phyloP scores from a whole-genome alignment of 1,284 basidiomycete genomes.

The Apiotrichum mycotoxinovorans region DNA sequence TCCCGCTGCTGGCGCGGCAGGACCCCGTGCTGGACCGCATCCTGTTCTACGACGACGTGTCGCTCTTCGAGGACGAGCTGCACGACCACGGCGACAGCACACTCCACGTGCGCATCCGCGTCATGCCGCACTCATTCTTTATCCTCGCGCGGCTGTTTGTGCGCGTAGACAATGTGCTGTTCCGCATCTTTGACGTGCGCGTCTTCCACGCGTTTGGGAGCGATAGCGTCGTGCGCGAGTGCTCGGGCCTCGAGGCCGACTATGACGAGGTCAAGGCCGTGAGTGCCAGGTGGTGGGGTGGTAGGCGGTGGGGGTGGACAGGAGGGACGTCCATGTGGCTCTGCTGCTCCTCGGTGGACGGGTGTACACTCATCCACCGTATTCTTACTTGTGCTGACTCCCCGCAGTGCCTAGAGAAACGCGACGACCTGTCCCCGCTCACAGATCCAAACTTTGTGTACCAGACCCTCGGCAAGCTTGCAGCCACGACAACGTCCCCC shows the following conservation, averaged over 20 bases:
- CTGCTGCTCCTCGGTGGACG: too few species aligned
- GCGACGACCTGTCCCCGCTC: constrained; percentile 80
- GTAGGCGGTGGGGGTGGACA: too few species aligned
- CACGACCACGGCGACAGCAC: constrained; percentile 89
- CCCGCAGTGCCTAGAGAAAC: constrained; percentile 59
- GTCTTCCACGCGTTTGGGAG: constrained; percentile 76
- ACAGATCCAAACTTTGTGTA: constrained; percentile 86
- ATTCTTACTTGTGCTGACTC: neutral
- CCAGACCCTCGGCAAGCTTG: constrained; percentile 65
- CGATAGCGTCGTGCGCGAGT: constrained; percentile 67
- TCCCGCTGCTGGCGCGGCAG: constrained; percentile 75
- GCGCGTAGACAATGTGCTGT: constrained; percentile 91
- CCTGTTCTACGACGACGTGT: constrained; percentile 87
- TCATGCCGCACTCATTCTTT: constrained; percentile 96
- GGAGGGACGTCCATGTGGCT: too few species aligned
- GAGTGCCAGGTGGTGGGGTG: too few species aligned
- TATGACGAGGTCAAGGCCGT: constrained; percentile 79
- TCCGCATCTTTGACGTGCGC: constrained; percentile 84
- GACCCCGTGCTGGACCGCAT: constrained; percentile 67
- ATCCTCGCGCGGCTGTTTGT: constrained; percentile 88
- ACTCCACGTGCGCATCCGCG: constrained; percentile 77
- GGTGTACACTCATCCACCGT: too few species aligned
- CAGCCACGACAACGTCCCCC: constrained; percentile 45
- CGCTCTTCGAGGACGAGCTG: constrained; percentile 87
- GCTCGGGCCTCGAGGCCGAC: constrained; percentile 81